Evolutionary conservation across 768 basidiomycete genomes (phyloP).

Genomic region (Serendipita sp.): DNA sequence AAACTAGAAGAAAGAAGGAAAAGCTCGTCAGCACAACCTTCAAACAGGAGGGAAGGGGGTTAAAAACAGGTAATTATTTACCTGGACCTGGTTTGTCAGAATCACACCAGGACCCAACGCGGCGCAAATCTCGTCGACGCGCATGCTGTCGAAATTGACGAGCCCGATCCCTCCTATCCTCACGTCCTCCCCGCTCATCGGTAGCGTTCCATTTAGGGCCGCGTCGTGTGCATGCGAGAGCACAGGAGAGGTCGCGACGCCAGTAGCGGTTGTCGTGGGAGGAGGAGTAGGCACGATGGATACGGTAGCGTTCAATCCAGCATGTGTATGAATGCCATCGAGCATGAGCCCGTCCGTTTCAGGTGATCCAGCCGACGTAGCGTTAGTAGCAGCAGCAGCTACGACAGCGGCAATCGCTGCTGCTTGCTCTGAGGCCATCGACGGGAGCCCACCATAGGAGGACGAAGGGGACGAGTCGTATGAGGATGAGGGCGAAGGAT

Average conservation of each 20-base stretch:
- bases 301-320: too few species aligned
- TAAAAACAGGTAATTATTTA: slow-evolving; percentile 23
- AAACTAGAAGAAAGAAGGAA: slow-evolving; percentile 32
- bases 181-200: slow-evolving; percentile 25
- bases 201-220: too few species aligned
- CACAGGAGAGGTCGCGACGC: too few species aligned
- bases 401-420: too few species aligned
- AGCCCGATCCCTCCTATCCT: slow-evolving; percentile 53
- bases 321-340: too few species aligned
- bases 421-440: background rate
- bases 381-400: too few species aligned
- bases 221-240: too few species aligned
- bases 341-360: too few species aligned
- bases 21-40: background rate
- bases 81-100: slow-evolving; percentile 75
- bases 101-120: slow-evolving; percentile 52
- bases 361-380: too few species aligned
- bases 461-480: slow-evolving; percentile 1
- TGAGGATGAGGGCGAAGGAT: background rate
- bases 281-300: too few species aligned
- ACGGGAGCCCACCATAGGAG: background rate
- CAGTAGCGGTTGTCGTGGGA: too few species aligned
- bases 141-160: slow-evolving; percentile 65
- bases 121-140: slow-evolving; percentile 68
- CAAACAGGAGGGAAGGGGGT: background rate